phyloP scores from a whole-genome alignment of 352 stramenopile genomes.

The Phytophthora europaea region DNA sequence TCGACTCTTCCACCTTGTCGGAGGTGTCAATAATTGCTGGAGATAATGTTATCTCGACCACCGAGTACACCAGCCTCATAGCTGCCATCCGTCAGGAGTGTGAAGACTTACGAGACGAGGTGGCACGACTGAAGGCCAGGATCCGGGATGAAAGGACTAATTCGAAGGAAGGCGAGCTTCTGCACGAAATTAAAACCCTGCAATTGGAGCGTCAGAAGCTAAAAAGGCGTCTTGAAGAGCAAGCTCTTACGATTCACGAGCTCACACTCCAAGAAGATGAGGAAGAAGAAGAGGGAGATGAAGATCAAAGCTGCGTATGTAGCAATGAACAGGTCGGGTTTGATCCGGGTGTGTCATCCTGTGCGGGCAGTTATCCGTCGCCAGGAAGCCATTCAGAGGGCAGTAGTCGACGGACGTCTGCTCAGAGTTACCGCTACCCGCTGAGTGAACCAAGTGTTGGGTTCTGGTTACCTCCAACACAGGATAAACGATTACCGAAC shows the following conservation, averaged over 20 bases:
- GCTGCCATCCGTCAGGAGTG: constrained; percentile 35
- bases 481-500: constrained; percentile 3
- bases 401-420: constrained; percentile 4
- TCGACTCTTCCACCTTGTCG: constrained; percentile 11
- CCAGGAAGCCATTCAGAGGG: constrained; percentile 11
- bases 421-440: constrained; percentile 14
- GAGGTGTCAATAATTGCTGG: constrained; percentile 4
- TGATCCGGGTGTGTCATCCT: constrained; percentile 23
- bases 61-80: constrained; percentile 22
- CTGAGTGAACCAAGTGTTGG: constrained; percentile 8
- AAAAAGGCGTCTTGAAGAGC: constrained; percentile 57
- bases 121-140: constrained; percentile 26
- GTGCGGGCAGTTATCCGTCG: constrained; percentile 27
- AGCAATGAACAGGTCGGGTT: constrained; percentile 24
- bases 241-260: constrained; percentile 83
- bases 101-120: constrained; percentile 25
- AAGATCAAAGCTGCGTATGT: constrained; percentile 29
- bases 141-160: constrained; percentile 37
- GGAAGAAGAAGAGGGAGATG: constrained; percentile 35
- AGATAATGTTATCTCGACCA: constrained; percentile 8
- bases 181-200: constrained; percentile 52
- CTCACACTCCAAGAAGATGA: constrained; percentile 81
- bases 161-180: constrained; percentile 43
- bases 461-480: constrained; percentile 31
- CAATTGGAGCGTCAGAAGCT: constrained; percentile 58